Percentiles rank a stretch among this genome's conserved stretches.
Conservation (phyloP, 2,329 filamentous ascomycete genomes). For the Fusarium continuum region DNA sequence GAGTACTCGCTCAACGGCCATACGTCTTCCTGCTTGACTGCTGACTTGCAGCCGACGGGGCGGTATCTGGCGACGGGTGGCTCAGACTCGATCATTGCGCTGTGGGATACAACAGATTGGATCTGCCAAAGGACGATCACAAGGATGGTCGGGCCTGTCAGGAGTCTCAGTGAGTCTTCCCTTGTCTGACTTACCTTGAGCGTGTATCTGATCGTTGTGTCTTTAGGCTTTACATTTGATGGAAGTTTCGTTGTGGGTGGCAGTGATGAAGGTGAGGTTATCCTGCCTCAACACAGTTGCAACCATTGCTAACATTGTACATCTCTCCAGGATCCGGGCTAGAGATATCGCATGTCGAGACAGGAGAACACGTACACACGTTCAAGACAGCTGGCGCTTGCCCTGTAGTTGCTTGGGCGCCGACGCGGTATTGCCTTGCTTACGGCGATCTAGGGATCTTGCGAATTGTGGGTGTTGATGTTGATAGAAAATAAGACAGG, state of each 20-base stretch:
- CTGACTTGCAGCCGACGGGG: slow-evolving; percentile 75
- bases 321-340: slow-evolving; percentile 62
- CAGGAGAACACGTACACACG: slow-evolving; percentile 75
- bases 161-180: slow-evolving; percentile 67
- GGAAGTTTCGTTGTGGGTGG: slow-evolving; percentile 78
- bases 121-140: slow-evolving; percentile 77
- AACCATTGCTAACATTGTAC: slow-evolving; percentile 3
- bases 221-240: slow-evolving; percentile 77
- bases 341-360: slow-evolving; percentile 76
- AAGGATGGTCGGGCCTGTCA: slow-evolving; percentile 73
- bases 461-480: slow-evolving; percentile 72
- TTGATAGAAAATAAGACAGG: slow-evolving; percentile 48
- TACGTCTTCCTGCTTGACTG: slow-evolving; percentile 74
- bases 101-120: slow-evolving; percentile 84
- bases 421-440: slow-evolving; percentile 76
- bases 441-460: slow-evolving; percentile 76
- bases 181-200: background rate
- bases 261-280: slow-evolving; percentile 72
- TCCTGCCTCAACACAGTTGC: too few relatives aligned
- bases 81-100: slow-evolving; percentile 76
- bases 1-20: slow-evolving; percentile 76
- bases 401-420: slow-evolving; percentile 79
- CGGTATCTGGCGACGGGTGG: slow-evolving; percentile 79
- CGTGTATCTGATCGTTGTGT: slow-evolving; percentile 19
- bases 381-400: slow-evolving; percentile 73